Base-by-base conservation (phyloP, 495 filamentous ascomycete species). In the Terfezia boudieri region DNA sequence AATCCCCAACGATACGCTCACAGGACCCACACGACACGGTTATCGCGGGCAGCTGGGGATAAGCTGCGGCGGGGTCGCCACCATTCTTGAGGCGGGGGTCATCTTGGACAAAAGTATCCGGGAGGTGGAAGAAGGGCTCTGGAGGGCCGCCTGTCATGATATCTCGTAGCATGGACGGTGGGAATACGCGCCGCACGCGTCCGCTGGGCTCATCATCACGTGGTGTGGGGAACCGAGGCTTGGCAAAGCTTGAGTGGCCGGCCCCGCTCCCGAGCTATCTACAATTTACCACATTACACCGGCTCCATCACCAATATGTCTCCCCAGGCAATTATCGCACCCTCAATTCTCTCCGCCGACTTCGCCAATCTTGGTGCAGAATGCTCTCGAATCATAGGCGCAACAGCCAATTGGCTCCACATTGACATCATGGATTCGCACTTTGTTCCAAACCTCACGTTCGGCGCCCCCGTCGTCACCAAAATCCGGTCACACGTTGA, bases 391-490 rank as follows among this genome's bases (percentile, higher is more conserved):
- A 93, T 83, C 54, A 94, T 98, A 58, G 56, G 64, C 4, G 71
- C 72, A 22, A 72, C 84, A 51, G 83, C 87, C 55, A 83, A 94
- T 73, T 95, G 90, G 82, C 75, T 88, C 58, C 82, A 86, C 68
- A 76, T 87, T 60, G 83, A 93, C 67, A 89, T 90, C 67, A 94
- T 89, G 87, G 89, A 96, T 67, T 82, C 92, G 55, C 90, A 98
- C 68, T 98, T 98, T 65, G 90, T 98, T 9, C 90, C 90, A 4
- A 98, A 98, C 70, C 86, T 98, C 67, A 96, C 90, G 52, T 93
- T 95, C 67, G 90, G 90, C 48, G 80, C 83, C 14, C 90, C 90
- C 8, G 86, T 96, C 20, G 90, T 98, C 9, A 86, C 82, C 54
- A 92, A 86, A 71, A 90, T 98, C 55, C 81, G 90, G 38, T 73